These are phyloP conservation scores for Diospyros kaki DNA, from an alignment of 148 eudicot genomes.

Conservation along the genomic window DNA sequence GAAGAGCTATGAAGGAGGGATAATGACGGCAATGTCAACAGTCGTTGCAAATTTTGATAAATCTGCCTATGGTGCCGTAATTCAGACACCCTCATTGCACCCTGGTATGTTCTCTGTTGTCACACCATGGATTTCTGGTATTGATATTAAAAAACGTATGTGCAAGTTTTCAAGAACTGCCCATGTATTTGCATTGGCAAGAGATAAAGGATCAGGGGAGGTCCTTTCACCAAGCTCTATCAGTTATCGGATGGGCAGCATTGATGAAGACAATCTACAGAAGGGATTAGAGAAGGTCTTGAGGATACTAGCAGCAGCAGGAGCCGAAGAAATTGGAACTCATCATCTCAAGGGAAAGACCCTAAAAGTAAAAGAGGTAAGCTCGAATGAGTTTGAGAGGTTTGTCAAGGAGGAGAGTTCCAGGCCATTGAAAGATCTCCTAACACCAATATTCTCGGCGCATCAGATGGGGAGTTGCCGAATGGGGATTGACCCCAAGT, in stretches of 20 bases:
- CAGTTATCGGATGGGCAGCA: constrained; percentile 29
- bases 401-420: constrained; percentile 60
- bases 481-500: constrained; percentile 49
- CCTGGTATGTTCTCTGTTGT: constrained; percentile 60
- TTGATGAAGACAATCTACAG: constrained; percentile 37
- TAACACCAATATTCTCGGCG: constrained; percentile 53
- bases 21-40: constrained; percentile 68
- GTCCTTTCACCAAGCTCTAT: constrained; percentile 28
- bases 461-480: constrained; percentile 87
- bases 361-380: constrained; percentile 39
- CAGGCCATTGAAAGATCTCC: constrained; percentile 22
- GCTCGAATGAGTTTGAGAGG: constrained; percentile 44
- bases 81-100: constrained; percentile 72
- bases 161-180: constrained; percentile 66
- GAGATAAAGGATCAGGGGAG: constrained; percentile 57
- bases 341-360: constrained; percentile 40
- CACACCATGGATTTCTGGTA: constrained; percentile 64
- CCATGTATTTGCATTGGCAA: constrained; percentile 53
- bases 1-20: constrained; percentile 69
- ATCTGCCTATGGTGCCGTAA: constrained; percentile 45
- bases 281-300: constrained; percentile 48
- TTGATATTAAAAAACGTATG: constrained; percentile 46
- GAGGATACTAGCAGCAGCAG: constrained; percentile 72
- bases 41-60: constrained; percentile 26
- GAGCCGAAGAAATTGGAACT: constrained; percentile 80